Conservation (phyloP, 129 eudicot species). For the Chrysanthemum seticuspe region DNA sequence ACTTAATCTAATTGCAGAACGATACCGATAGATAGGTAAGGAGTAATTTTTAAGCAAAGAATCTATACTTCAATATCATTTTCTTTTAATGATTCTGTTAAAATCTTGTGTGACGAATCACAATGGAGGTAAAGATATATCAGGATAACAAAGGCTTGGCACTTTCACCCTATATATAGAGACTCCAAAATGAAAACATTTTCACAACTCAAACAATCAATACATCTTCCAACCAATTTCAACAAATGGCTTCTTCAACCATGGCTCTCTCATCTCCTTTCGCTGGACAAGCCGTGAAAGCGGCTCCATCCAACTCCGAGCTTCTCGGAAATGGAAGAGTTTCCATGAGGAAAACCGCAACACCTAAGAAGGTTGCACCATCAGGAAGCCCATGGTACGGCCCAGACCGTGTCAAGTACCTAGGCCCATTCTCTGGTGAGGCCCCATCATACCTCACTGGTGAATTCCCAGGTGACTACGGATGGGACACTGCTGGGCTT, state of each 20-base stretch:
- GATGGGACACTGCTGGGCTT: constrained; percentile 76
- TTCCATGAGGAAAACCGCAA: constrained; percentile 56
- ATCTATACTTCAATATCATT: too few relatives aligned
- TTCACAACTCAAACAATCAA: constrained; percentile 12
- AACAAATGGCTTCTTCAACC: constrained; percentile 55
- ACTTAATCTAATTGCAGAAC: too few relatives aligned
- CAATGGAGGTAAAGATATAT: constrained; percentile 29
- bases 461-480: constrained; percentile 74
- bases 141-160: constrained; percentile 26
- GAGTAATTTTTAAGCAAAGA: too few relatives aligned
- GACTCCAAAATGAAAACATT: constrained; percentile 13
- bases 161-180: constrained; percentile 30
- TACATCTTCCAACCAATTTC: constrained; percentile 14
- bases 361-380: constrained; percentile 36
- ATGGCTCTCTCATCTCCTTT: constrained; percentile 72
- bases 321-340: constrained; percentile 43
- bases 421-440: constrained; percentile 82
- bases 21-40: too few relatives aligned
- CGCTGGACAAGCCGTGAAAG: constrained; percentile 50
- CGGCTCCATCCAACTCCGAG: constrained; percentile 40
- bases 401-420: constrained; percentile 72
- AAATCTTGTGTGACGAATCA: constrained; percentile 36
- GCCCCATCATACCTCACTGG: constrained; percentile 75
- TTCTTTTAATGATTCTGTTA: neutral
- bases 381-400: constrained; percentile 71